A percentile compares a stretch with the other conserved stretches of the same genome.
These are phyloP conservation scores for Puccinia novopanici DNA, from an alignment of 1,284 basidiomycete genomes.

Conservation along the genomic window DNA sequence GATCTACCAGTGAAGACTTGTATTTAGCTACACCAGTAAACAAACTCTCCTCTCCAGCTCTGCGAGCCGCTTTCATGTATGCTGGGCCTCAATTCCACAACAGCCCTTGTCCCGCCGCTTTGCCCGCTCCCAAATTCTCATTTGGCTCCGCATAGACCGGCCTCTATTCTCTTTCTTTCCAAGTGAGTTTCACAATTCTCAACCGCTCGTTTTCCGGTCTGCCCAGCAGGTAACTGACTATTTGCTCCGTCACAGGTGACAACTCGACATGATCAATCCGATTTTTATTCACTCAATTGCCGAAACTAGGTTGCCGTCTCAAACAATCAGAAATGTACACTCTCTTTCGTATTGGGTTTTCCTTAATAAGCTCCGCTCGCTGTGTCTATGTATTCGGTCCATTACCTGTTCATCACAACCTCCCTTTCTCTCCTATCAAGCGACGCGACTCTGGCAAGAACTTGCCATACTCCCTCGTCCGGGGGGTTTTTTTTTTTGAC, in stretches of 20 bases:
- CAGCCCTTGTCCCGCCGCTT: conserved; percentile 42
- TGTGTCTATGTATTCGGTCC: conserved; percentile 13
- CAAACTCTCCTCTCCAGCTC: conserved; percentile 10
- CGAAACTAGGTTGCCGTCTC: not conserved
- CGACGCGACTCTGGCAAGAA: not conserved
- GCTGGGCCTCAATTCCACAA: conserved; percentile 50
- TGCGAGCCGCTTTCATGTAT: conserved; percentile 41
- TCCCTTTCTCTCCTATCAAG: not conserved
- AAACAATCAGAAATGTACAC: conserved; percentile 14
- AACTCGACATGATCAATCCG: not conserved
- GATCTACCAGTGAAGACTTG: conserved; percentile 22
- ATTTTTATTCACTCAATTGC: not conserved
- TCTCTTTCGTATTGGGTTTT: not conserved
- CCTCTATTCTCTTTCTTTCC: not conserved
- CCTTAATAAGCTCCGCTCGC: not conserved
- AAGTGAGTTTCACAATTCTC: not conserved
- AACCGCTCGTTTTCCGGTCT: not conserved
- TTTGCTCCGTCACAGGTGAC: not conserved
- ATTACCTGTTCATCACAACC: not conserved
- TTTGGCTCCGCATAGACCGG: conserved; percentile 23
- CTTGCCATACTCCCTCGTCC: not conserved
- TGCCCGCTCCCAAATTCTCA: conserved; percentile 42
- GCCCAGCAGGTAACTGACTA: not conserved
- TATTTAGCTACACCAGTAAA: conserved; percentile 11
- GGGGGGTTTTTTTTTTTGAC: not conserved